These are phyloP conservation scores for Leccinellum albellum DNA, from an alignment of 768 basidiomycete species.

Conservation along the genomic window DNA sequence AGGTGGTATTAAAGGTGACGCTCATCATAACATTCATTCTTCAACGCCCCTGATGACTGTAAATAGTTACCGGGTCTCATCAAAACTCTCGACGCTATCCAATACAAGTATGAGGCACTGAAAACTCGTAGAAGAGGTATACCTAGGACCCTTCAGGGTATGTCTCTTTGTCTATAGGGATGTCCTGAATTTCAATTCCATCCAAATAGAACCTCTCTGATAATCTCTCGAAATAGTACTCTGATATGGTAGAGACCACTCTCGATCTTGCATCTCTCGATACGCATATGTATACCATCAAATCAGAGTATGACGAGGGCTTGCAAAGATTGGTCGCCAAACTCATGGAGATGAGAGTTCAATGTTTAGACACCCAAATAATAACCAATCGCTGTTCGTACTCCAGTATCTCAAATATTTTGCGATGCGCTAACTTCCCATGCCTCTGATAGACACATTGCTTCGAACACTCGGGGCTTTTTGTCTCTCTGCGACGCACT, in stretches of 20 bases:
- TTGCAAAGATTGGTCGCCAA: slow-evolving; percentile 66
- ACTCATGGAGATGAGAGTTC: slow-evolving; percentile 47
- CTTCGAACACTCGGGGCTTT: slow-evolving; percentile 88
- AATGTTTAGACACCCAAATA: not conserved
- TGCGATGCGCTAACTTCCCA: not conserved
- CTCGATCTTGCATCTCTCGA: slow-evolving; percentile 89
- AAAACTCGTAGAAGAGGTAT: slow-evolving; percentile 63
- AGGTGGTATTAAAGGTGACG: slow-evolving; percentile 78
- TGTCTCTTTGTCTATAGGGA: slow-evolving; percentile 5
- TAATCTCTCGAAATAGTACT: slow-evolving; percentile 72
- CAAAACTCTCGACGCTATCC: slow-evolving; percentile 51
- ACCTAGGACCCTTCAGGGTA: slow-evolving; percentile 60
- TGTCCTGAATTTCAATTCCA: not conserved
- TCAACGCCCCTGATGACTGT: not conserved
- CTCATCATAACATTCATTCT: not conserved
- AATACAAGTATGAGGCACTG: slow-evolving; percentile 43
- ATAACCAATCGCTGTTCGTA: slow-evolving; percentile 35
- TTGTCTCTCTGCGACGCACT: slow-evolving; percentile 96
- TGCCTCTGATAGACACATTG: slow-evolving; percentile 69
- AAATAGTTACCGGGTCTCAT: slow-evolving; percentile 72
- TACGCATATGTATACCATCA: slow-evolving; percentile 85
- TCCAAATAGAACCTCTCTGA: slow-evolving; percentile 53
- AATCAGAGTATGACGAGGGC: slow-evolving; percentile 81
- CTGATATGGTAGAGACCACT: slow-evolving; percentile 94
- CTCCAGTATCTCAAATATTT: slow-evolving; percentile 19